Evolutionary conservation across 2,329 filamentous ascomycete species (phyloP), one percentile per base, ranked within the genome.

Genomic region (Chaetomium sp.): DNA sequence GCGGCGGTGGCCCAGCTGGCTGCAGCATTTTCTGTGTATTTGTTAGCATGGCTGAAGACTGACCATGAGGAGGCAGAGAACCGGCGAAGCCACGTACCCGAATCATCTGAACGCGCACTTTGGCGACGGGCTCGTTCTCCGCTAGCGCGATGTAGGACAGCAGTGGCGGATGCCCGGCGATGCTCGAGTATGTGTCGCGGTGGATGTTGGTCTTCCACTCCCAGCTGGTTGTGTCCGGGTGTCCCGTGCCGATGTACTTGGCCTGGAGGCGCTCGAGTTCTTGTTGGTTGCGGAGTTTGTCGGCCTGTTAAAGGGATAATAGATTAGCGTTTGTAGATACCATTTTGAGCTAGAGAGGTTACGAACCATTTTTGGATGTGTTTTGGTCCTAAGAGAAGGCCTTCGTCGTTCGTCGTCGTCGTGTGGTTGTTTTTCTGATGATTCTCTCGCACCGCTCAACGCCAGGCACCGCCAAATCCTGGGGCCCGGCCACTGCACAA

Each of bases 131-230:
- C 71, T 95, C 89, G 48, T 94, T 94, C 75, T 95, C 84, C 0
- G 91, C 92, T 49, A 97, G 84, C 14, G 88, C 81, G 78, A 96
- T 91, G 71, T 96, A 96, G 41, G 88, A 84, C 12, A 97, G 79
- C 58, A 96, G 79, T 6, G 91, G 88, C 12, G 91, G 88, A 70
- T 99, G 94, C 19, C 94, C 94, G 61, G 94, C 81, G 66, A 95
- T 91, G 60, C 86, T 91, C 19, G 91, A 84, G 69, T 92, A 91
- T 27, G 87, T 95, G 76, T 99, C 94, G 70, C 94, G 91, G 69
- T 91, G 83, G 69, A 97, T 92, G 76, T 97, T 99, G 58, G 88
- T 91, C 50, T 87, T 87, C 91, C 91, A 99, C 75, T 99, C 94
- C 85, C 94, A 94, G 72, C 90, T 95, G 33, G 91, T 95, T 11